These are phyloP conservation scores for Pholiota conissans DNA, from an alignment of 768 basidiomycete genomes.

Conservation along the genomic window DNA sequence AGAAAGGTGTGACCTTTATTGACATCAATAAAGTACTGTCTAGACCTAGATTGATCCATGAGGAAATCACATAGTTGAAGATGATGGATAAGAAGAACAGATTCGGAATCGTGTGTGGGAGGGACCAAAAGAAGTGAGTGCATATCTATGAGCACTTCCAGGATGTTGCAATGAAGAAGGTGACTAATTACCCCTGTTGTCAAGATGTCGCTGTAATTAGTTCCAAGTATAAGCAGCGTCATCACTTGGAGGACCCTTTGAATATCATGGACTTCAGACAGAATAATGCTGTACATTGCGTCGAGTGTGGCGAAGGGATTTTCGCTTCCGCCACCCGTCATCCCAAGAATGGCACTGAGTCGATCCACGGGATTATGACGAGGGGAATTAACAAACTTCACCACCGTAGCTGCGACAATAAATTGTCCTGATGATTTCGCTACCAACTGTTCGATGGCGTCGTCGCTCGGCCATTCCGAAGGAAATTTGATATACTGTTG, in stretches of 20 bases:
- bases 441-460: neutral
- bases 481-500: neutral
- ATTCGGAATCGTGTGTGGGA: neutral
- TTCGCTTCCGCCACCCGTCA: neutral
- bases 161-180: neutral
- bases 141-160: neutral
- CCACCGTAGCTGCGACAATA: neutral
- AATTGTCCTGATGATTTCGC: neutral
- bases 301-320: neutral
- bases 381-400: neutral
- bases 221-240: neutral
- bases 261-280: neutral
- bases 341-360: neutral
- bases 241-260: neutral
- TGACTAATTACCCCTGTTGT: neutral
- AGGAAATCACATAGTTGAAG: neutral
- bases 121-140: neutral
- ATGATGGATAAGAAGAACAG: neutral
- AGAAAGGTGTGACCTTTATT: neutral
- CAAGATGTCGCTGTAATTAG: neutral
- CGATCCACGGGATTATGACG: neutral
- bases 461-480: neutral
- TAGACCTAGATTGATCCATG: neutral
- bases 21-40: neutral
- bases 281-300: neutral